Evolutionary conservation across 2,329 filamentous ascomycete genomes (phyloP), one percentile per base, ranked within the genome.

Genomic region (Thyridium curvatum): DNA sequence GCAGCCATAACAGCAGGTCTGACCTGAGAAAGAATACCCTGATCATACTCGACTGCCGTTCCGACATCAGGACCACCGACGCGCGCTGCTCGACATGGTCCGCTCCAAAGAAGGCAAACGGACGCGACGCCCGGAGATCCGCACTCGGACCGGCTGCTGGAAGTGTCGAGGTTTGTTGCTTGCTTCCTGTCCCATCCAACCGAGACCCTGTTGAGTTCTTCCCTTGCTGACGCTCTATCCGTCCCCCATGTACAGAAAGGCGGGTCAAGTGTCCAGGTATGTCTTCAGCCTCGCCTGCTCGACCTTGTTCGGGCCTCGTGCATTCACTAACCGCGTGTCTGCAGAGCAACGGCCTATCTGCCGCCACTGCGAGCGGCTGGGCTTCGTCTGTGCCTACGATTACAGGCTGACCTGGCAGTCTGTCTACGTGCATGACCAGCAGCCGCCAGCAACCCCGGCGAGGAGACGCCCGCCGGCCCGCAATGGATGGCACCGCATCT

Each of bases 61-160:
- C 21, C 21, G 21, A 26, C 21, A 26, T 26, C 21, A 10, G 10
- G 10, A 26, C 21, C 21, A 10, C 21, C 6, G 6, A 26, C 21
- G 6, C 21, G 21, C 21, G 6, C 21, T 6, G 6, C 21, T 26
- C 21, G 21, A 26, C 21, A 26, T 26, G 21, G 21, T 26, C 10
- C 21, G 21, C 21, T 26, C 21, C 21, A 26, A 26, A 26, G 21
- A 26, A 26, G 21, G 21, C 21, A 26, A 26, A 26, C 21, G 21
- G 21, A 26, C 21, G 21, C 21, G 21, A 26, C 21, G 21, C 21
- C 21, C 21, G 21, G 40, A 41, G 32, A 32, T 32, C 16, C 39
- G 39, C 30, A 31, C 33, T 15, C 39, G 39, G 30, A 41, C 34
- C 14, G 39, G 39, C 12, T 41, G 39, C 26, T 41, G 39, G 34